Base-by-base conservation (phyloP, 495 filamentous ascomycete genomes). In the Chaetomium cochliodes region DNA sequence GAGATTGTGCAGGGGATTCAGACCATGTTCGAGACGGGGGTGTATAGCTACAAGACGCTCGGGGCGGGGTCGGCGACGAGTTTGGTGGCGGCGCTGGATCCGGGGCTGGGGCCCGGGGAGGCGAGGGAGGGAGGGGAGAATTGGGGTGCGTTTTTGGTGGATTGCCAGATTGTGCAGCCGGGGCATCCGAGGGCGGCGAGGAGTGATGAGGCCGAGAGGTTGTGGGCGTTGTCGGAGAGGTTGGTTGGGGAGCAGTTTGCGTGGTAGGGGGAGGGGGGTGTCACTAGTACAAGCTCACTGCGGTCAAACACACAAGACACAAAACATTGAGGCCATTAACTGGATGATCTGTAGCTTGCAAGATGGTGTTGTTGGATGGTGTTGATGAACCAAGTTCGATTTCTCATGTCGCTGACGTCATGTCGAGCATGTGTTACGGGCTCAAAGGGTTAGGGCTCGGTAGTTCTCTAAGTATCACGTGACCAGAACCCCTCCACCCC, bases 221-320 rank as follows among this genome's bases (percentile, higher is more conserved):
- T 55, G 52, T 55, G 52, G 52, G 52, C 37, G 52, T 18, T 55
- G 26, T 55, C 52, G 20, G 52, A 55, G 52, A 8, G 15, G 52
- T 55, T 55, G 52, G 52, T 55, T 3, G 9, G 9, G 52, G 52
- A 37, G 15, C n/a, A 30, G 26, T 55, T 55, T 55, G 33, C 9
- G 6, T 30, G 28, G 28, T 30, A 30, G 28, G n/a, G n/a, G n/a
- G n/a, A n/a, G n/a, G n/a, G n/a, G n/a, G n/a, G n/a, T n/a, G n/a
- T n/a, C n/a, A n/a, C n/a, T n/a, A n/a, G n/a, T n/a, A n/a, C n/a
- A n/a, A n/a, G n/a, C n/a, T n/a, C n/a, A n/a, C n/a, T n/a, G n/a
- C n/a, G n/a, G n/a, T n/a, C n/a, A n/a, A n/a, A n/a, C n/a, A n/a
- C n/a, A n/a, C n/a, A n/a, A n/a, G n/a, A n/a, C n/a, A n/a, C n/a